A percentile compares a stretch with the other conserved stretches of the same genome.
Conservation (phyloP, 2,329 filamentous ascomycete species). For the Colletotrichum lupini region DNA sequence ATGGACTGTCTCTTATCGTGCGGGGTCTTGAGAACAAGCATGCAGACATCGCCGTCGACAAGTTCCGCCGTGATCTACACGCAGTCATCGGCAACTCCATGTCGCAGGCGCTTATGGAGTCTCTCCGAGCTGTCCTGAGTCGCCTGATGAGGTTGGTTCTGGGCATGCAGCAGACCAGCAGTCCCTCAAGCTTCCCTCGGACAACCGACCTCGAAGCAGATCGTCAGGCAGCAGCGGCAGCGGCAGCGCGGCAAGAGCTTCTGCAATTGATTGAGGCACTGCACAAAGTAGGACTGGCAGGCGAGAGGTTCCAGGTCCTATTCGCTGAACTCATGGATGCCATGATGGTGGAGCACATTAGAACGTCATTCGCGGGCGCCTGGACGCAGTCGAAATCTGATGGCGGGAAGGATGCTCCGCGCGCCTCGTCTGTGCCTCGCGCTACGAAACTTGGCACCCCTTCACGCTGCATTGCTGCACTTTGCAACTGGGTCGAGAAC, state of each 20-base stretch:
- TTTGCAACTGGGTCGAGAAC: slow-evolving; percentile 76
- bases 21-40: slow-evolving; percentile 55
- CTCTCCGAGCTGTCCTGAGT: slow-evolving; percentile 65
- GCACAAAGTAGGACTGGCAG: slow-evolving; percentile 73
- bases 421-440: slow-evolving; percentile 39
- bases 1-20: slow-evolving; percentile 63
- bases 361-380: slow-evolving; percentile 69
- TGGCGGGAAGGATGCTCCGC: slow-evolving; percentile 38
- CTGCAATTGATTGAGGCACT: slow-evolving; percentile 68
- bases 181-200: slow-evolving; percentile 23
- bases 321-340: slow-evolving; percentile 78
- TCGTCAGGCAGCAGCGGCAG: slow-evolving; percentile 40
- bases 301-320: slow-evolving; percentile 75
- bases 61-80: slow-evolving; percentile 71
- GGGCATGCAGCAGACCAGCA: slow-evolving; percentile 42
- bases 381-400: slow-evolving; percentile 58
- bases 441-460: slow-evolving; percentile 45
- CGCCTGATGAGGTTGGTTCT: slow-evolving; percentile 59
- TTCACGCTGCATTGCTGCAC: slow-evolving; percentile 66
- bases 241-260: slow-evolving; percentile 61
- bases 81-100: slow-evolving; percentile 74
- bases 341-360: slow-evolving; percentile 73
- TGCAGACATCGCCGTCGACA: slow-evolving; percentile 52
- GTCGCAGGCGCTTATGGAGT: slow-evolving; percentile 61
- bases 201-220: slow-evolving; percentile 39